Conservation (phyloP, 129 eudicot species). For the Flaveria bidentis region DNA sequence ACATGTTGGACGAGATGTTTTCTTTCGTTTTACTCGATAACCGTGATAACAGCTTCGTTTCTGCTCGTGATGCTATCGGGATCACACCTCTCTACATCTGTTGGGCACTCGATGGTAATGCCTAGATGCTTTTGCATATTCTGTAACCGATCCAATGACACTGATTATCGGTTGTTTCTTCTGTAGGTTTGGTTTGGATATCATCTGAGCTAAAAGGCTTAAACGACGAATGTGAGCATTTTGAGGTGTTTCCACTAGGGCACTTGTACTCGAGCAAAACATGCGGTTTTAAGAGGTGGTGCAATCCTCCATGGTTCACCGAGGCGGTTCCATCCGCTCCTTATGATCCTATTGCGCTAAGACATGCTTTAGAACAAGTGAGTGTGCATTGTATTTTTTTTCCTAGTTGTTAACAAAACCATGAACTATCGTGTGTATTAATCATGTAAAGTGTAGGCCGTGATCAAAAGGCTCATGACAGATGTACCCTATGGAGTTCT, state of each 20-base stretch:
- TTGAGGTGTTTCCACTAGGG: constrained; percentile 75
- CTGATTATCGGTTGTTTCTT: not conserved
- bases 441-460: constrained; percentile 45
- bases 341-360: constrained; percentile 64
- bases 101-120: constrained; percentile 81
- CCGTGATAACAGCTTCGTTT: constrained; percentile 60
- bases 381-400: constrained; percentile 17
- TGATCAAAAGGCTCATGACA: constrained; percentile 75
- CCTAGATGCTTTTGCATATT: not conserved
- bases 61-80: constrained; percentile 80
- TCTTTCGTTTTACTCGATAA: constrained; percentile 70
- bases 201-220: constrained; percentile 73
- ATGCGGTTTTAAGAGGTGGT: constrained; percentile 59
- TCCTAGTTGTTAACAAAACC: not conserved
- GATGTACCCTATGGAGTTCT: constrained; percentile 87
- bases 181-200: constrained; percentile 64
- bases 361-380: constrained; percentile 74
- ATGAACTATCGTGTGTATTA: not conserved
- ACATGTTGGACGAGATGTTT: constrained; percentile 83
- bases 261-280: constrained; percentile 70
- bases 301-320: constrained; percentile 76
- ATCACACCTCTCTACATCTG: constrained; percentile 75
- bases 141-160: not conserved
- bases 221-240: constrained; percentile 77
- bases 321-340: constrained; percentile 64